Conservation (phyloP, 139 green algal genomes). For the Chlorella sp. region DNA sequence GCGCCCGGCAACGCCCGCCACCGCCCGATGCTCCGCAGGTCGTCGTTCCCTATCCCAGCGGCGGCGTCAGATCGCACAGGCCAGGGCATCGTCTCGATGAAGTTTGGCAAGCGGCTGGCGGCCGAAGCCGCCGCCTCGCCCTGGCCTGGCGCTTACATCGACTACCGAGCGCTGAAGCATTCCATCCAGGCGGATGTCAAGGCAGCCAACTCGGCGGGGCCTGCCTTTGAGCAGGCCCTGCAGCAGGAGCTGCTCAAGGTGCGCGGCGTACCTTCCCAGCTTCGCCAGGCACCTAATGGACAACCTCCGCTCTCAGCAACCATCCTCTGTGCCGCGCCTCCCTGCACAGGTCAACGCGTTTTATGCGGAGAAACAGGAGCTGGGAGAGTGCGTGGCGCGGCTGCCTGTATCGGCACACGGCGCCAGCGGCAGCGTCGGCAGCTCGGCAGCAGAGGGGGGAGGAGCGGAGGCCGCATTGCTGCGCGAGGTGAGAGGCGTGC, state of each 20-base stretch:
- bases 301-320: not conserved
- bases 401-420: conserved; percentile 39
- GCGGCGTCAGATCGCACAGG: not conserved
- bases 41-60: not conserved
- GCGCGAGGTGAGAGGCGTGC: not conserved
- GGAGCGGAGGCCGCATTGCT: not conserved
- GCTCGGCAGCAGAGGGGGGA: not conserved
- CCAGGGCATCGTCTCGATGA: conserved; percentile 35
- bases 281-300: too few species aligned
- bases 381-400: too few species aligned
- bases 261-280: not conserved
- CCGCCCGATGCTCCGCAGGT: not conserved
- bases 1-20: too few species aligned
- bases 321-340: not conserved
- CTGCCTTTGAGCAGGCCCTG: not conserved
- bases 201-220: not conserved
- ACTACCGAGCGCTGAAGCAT: conserved; percentile 75
- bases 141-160: conserved; percentile 52
- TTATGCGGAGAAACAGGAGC: conserved; percentile 55
- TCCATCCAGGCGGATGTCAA: conserved; percentile 70
- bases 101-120: conserved; percentile 72
- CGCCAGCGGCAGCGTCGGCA: not conserved
- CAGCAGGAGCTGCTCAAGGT: not conserved
- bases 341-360: conserved; percentile 58
- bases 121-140: conserved; percentile 43